Evolutionary conservation across 352 stramenopile genomes (phyloP), one percentile per base, ranked within the genome.

Genomic region (Sclerospora graminicola): DNA sequence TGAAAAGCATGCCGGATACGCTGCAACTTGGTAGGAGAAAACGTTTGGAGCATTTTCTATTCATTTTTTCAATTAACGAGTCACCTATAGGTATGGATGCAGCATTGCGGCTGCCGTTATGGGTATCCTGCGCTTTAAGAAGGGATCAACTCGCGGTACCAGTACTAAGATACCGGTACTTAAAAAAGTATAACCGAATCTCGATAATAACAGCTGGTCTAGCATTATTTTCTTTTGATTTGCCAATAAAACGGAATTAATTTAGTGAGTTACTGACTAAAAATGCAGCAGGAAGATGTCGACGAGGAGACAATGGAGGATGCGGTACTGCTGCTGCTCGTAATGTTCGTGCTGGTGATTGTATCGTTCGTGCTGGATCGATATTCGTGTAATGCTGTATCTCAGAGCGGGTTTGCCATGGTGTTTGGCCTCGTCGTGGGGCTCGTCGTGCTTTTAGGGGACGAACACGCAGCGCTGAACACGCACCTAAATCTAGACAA

Each of bases 291-390:
- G 20, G 51, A 26, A 41, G 48, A 63, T 45, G 41, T 31, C 32
- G 48, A 57, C 4, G 53, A 29, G 27, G 43, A 23, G 29, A 63
- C 38, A 14, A 89, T 92, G 70, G 77, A 89, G 51, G 80, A 89
- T 52, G 75, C 70, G 9, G 66, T 92, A 62, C 52, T 89, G 37
- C 55, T 92, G 45, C 69, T 92, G 52, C 51, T 76, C 33, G 82
- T 92, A 69, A 63, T 92, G 51, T 79, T 92, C 53, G 69, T 89
- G 53, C 54, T 89, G 45, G 80, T 92, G 44, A 78, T 89, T 39
- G 66, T 70, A 10, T 92, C 80, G 33, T 92, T 84, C 60, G 71
- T 88, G 54, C 69, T 92, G 13, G 80, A 92, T 55, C 65, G 77
- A 24, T 89, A 86, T 56, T 74, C 80, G 41, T 87, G 74, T 44